Evolutionary conservation across 176 grass and related monocot genomes (phyloP), one percentile per base, ranked within the genome.

Genomic region (Zoysia pacifica): DNA sequence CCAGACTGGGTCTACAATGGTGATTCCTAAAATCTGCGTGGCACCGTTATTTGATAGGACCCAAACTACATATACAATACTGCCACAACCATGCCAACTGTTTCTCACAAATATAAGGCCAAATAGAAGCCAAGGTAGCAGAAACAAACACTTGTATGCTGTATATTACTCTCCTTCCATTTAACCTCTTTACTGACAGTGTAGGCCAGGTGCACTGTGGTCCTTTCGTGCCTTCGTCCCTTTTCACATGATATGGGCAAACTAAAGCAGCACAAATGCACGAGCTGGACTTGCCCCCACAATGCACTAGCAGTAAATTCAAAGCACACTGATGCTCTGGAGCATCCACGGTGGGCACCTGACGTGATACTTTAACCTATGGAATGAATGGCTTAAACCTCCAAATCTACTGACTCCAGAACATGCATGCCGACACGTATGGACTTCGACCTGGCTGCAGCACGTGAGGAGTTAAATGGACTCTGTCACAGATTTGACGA

Each of bases 351-450:
- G 10, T 60, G 70, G 58, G 39, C 56, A 85, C 70, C 72, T 65
- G 67, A 81, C 65, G 56, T 71, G 72, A 80, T 72, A 48, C 51
- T 67, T 41, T 43, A 76, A 85, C 44, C 50, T 67, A 68, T 77
- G 62, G 48, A 85, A 77, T 76, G 48, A 7, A 50, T 79, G n/a
- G 63, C 65, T 81, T 70, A 56, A 81, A 72, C 51, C 39, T 77
- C 43, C 67, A 71, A 81, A 81, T 67, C 73, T 68, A 77, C 73
- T 42, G 47, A 69, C 67, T 67, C 39, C 62, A 69, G 11, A 68
- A 78, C 79, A 86, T 86, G 79, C 67, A 6, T 78, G 38, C 67
- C 47, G 45, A 82, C 87, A 89, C 55, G 84, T 89, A 69, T 78
- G 79, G 60, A 81, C 20, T 78, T 85, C 44, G 53, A 58, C 78